Base-by-base conservation (phyloP, 2,329 filamentous ascomycete genomes). In the Venturia oleaginea region DNA sequence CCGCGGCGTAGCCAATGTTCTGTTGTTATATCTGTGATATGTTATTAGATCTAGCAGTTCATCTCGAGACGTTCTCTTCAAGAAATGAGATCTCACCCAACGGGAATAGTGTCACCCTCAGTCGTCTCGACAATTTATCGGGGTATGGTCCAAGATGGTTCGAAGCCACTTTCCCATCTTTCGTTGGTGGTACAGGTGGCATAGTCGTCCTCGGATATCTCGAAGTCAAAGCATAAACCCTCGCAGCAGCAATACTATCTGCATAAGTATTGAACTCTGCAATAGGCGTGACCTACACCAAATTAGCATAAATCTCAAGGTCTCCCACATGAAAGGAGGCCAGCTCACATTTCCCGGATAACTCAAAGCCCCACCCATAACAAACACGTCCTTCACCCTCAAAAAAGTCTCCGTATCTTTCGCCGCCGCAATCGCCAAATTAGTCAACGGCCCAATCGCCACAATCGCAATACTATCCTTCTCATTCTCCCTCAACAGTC, bases 201-300 rank as follows among this genome's bases (percentile, higher is more conserved):
- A 97, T 90, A 4, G 92, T 97, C 2, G 87, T 89, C 15, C 81
- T 76, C 0, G 94, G 94, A 40, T 79, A 85, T 2, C 74, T 76
- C 13, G 76, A 78, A n/a, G 79, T 79, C 15, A 82, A 72, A 1
- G 80, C 79, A 64, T 80, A 81, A 40, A 82, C 70, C 54, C 79
- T 74, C 1, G 80, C 80, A 8, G 78, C 76, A 37, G 80, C 79
- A 62, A 80, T 71, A 59, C 76, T 75, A 67, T 99, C 95, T 65
- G 94, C 92, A 72, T 91, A 96, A 65, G 89, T 89, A 79, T 99
- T 99, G 83, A 99, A 99, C 75, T 99, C 94, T 67, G 90, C 55
- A 57, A 54, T 30, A 46, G 61, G 61, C 22, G 61, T 46, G 22
- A 48, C 42, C 42, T 54, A 37, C 15, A 62, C 17, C 32, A 24